phyloP scores from a whole-genome alignment of 345 rosid species.

The Aquilaria sinensis region DNA sequence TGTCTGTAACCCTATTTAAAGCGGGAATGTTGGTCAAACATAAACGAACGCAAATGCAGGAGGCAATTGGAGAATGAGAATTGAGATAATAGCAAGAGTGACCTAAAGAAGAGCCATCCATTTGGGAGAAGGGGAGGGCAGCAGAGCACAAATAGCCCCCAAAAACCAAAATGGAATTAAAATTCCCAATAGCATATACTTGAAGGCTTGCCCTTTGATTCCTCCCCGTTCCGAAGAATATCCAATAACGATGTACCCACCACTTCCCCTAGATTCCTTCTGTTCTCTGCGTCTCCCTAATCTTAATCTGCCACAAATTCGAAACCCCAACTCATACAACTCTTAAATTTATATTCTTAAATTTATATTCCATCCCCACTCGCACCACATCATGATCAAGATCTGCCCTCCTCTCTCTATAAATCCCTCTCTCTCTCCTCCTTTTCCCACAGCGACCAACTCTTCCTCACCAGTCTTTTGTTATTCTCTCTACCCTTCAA shows the following conservation, averaged over 20 bases:
- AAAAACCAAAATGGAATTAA: too few relatives aligned
- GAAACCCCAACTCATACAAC: conserved; percentile 7
- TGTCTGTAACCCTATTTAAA: too few relatives aligned
- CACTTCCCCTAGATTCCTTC: conserved; percentile 16
- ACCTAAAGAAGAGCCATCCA: too few relatives aligned
- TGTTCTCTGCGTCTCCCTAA: not conserved
- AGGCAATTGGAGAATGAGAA: too few relatives aligned
- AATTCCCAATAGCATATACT: conserved; percentile 13
- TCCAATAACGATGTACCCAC: conserved; percentile 5
- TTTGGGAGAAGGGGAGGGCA: too few relatives aligned
- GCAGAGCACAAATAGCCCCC: too few relatives aligned
- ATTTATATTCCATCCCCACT: too few relatives aligned
- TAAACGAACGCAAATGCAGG: too few relatives aligned
- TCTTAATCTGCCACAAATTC: conserved; percentile 7
- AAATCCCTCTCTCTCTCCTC: conserved; percentile 37
- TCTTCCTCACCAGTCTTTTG: conserved; percentile 10
- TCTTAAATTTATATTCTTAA: conserved; percentile 14
- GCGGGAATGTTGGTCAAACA: too few relatives aligned
- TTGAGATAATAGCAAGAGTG: too few relatives aligned
- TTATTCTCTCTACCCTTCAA: conserved; percentile 18
- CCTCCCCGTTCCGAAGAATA: conserved; percentile 16
- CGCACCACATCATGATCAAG: conserved; percentile 13
- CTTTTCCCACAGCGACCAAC: conserved; percentile 13
- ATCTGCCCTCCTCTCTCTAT: conserved; percentile 38
- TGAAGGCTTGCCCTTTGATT: not conserved